These are phyloP conservation scores for Ensete glaucum DNA, from an alignment of 176 grass and related monocot genomes.

Conservation along the genomic window DNA sequence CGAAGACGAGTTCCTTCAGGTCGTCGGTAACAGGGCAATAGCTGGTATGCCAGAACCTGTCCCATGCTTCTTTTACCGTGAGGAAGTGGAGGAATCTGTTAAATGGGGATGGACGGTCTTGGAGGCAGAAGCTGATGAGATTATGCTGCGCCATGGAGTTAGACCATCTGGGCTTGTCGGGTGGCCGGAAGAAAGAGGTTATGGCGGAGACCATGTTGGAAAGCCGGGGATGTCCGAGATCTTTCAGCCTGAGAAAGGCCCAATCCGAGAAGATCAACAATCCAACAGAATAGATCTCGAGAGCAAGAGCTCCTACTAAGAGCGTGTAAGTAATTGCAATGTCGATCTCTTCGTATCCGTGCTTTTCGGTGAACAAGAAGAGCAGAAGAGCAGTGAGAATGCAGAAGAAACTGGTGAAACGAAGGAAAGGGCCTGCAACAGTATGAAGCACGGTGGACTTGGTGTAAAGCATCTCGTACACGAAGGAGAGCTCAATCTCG, in stretches of 20 bases:
- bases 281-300: neutral
- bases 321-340: constrained; percentile 42
- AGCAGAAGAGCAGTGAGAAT: constrained; percentile 25
- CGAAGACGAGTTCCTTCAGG: constrained; percentile 26
- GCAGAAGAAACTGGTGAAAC: constrained; percentile 11
- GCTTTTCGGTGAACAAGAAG: constrained; percentile 22
- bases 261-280: constrained; percentile 18
- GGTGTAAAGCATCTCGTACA: constrained; percentile 59
- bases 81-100: neutral
- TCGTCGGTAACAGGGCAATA: neutral
- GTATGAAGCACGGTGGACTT: constrained; percentile 25
- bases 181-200: neutral
- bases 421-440: neutral
- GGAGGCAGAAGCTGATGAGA: constrained; percentile 22
- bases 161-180: constrained; percentile 26
- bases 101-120: neutral
- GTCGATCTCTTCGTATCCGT: constrained; percentile 12
- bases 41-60: constrained; percentile 6
- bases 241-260: neutral
- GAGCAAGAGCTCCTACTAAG: constrained; percentile 31
- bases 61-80: neutral
- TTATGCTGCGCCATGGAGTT: constrained; percentile 37
- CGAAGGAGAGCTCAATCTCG: too few species aligned
- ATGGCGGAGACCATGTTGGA: neutral
- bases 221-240: neutral